Conservation (phyloP, 352 stramenopile genomes). For the Phytophthora pistaciae region DNA sequence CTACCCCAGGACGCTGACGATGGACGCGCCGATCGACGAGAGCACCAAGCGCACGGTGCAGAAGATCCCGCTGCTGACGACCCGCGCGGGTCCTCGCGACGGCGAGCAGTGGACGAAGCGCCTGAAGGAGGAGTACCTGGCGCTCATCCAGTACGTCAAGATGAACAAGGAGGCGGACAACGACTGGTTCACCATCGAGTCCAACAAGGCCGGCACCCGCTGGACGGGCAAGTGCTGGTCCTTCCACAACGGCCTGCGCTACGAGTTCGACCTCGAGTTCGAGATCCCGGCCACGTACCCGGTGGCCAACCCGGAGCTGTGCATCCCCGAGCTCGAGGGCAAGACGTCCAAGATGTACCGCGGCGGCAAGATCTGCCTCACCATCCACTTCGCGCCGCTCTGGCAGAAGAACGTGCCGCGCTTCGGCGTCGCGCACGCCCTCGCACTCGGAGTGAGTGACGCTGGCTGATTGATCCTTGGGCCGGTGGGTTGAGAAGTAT, state of each 20-base stretch:
- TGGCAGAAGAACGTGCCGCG: slow-evolving; percentile 91
- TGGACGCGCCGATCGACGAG: slow-evolving; percentile 87
- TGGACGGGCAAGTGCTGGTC: slow-evolving; percentile 92
- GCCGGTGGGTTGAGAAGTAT: neutral
- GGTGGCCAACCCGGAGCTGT: slow-evolving; percentile 84
- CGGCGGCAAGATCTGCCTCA: slow-evolving; percentile 90
- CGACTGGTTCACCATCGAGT: slow-evolving; percentile 92
- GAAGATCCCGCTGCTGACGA: slow-evolving; percentile 86
- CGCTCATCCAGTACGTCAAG: slow-evolving; percentile 91
- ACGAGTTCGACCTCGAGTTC: slow-evolving; percentile 90
- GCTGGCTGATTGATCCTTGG: neutral
- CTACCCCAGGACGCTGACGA: slow-evolving; percentile 9
- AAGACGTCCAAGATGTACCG: slow-evolving; percentile 94
- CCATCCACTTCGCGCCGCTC: slow-evolving; percentile 90
- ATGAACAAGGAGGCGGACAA: slow-evolving; percentile 92
- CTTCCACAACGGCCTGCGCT: slow-evolving; percentile 87
- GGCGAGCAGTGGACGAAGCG: slow-evolving; percentile 83
- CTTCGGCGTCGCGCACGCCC: slow-evolving; percentile 87
- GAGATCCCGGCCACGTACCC: slow-evolving; percentile 88
- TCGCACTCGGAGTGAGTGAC: slow-evolving; percentile 77
- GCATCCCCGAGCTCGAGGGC: slow-evolving; percentile 88
- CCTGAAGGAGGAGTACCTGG: slow-evolving; percentile 90
- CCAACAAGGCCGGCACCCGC: slow-evolving; percentile 83
- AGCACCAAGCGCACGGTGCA: slow-evolving; percentile 84
- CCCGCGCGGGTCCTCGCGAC: slow-evolving; percentile 81